Evolutionary conservation across 352 stramenopile species (phyloP), one percentile per base, ranked within the genome.

Genomic region (Paralagenidium karlingii): DNA sequence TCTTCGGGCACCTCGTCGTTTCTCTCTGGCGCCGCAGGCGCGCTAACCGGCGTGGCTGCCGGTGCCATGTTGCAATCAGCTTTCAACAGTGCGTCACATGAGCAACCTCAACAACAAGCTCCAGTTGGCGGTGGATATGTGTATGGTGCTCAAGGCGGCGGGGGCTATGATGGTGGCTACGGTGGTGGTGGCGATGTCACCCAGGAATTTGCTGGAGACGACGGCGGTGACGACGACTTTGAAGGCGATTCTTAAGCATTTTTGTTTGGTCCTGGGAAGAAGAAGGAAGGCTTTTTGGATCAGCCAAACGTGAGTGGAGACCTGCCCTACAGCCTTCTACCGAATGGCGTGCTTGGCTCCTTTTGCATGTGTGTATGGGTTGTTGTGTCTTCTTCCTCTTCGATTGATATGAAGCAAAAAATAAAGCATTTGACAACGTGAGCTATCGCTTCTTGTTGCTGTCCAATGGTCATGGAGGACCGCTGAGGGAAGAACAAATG

Each of bases 171-270:
- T 46, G 53, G 43, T 11, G 68, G 64, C 6, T 53, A 77, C 42
- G 45, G 49, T 13, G 63, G 63, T 11, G 58, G 47, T 21, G 34
- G 31, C 24, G 37, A 41, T 15, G 45, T 57, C 18, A 45, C 53
- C 11, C 55, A 51, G 13, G 49, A 48, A 6, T 51, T 58, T 42
- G 63, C 55, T 31, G 44, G 44, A 9, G 51, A 40, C 27, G 53
- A 69, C 40, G 51, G 44, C 11, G 66, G 49, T 20, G 36, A 41
- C 20, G 58, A 41, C 28, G 65, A 60, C 12, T 78, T 78, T 40
- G 57, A 49, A 6, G 65, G 65, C n/a, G 65, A 78, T 26, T 75
- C 65, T 39, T 78, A 39, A 61, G 20, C n/a, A n/a, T n/a, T n/a
- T n/a, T n/a, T n/a, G n/a, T n/a, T n/a, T n/a, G n/a, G n/a, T n/a